Base-by-base conservation (phyloP, 352 stramenopile genomes). In the Phytophthora melonis region DNA sequence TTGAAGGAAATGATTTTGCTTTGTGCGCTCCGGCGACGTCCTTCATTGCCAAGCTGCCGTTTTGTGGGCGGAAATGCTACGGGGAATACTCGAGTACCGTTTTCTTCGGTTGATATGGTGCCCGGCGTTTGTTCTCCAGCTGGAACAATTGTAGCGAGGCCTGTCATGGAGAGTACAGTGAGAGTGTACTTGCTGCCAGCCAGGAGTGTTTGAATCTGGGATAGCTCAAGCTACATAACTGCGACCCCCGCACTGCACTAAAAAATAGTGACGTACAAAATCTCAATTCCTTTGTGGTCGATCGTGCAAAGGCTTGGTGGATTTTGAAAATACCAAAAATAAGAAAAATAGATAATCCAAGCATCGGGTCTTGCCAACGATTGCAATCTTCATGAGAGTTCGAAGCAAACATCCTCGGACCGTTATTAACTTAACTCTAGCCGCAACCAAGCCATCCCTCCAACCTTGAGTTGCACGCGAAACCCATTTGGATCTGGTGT, bases 401-500 rank as follows among this genome's bases (percentile, higher is more conserved):
- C 21, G 11, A 36, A 34, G 14, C 23, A 58, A 30, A 30, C 25
- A 3, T 30, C 5, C 5, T 30, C 27, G 27, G 27, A 30, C 27
- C 4, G 3, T 30, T 30, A 30, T 30, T 30, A 30, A 30, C 5
- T 30, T 58, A 19, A 11, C 21, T 21, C 25, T 27, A n/a, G 36
- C 18, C 41, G 5, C 27, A 61, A 19, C 34, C 30, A 8, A 54
- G n/a, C 47, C 47, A 54, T 54, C 25, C 21, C 18, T 53, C 57
- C 8, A 63, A 16, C 13, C 13, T 39, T 39, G 21, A 1, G 16
- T 54, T 54, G 57, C 57, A 63, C 21, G 57, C 11, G n/a, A 63
- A 39, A 1, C 39, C 36, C 16, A 23, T 36, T 11, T 63, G 19
- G 52, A 63, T 63, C 39, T 53, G 57, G 39, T 54, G 41, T 18